These are phyloP conservation scores for Heliamphora pulchella DNA, from an alignment of 179 eudicot species.

Conservation along the genomic window DNA sequence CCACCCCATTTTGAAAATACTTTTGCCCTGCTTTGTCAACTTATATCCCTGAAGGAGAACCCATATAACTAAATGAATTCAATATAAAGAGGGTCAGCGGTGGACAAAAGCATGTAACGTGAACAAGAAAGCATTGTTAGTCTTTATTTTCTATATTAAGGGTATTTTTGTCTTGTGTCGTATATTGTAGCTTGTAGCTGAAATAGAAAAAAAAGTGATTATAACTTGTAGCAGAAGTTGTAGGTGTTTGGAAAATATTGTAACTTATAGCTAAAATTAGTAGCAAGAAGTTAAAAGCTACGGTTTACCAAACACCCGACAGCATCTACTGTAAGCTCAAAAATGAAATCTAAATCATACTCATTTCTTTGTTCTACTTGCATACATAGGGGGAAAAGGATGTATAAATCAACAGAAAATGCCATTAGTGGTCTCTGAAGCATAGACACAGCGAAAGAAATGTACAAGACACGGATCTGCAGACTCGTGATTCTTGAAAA, in stretches of 20 bases:
- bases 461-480: background rate
- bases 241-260: too few relatives aligned
- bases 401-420: background rate
- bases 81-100: background rate
- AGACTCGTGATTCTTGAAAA: background rate
- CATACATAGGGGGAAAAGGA: background rate
- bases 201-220: too few relatives aligned
- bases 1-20: slow-evolving; percentile 65
- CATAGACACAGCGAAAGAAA: background rate
- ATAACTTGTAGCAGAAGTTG: too few relatives aligned
- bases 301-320: background rate
- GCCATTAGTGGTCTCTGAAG: background rate
- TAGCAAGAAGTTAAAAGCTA: too few relatives aligned
- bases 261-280: too few relatives aligned
- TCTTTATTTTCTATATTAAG: too few relatives aligned
- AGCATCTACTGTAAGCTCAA: background rate
- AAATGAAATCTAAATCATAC: background rate
- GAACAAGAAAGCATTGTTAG: background rate
- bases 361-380: background rate
- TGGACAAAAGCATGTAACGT: background rate
- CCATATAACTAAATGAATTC: background rate
- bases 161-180: too few relatives aligned
- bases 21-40: slow-evolving; percentile 77
- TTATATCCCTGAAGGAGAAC: slow-evolving; percentile 58
- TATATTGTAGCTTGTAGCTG: too few relatives aligned